Conservation (phyloP, 2,329 filamentous ascomycete species). For the Fusarium camptoceras region DNA sequence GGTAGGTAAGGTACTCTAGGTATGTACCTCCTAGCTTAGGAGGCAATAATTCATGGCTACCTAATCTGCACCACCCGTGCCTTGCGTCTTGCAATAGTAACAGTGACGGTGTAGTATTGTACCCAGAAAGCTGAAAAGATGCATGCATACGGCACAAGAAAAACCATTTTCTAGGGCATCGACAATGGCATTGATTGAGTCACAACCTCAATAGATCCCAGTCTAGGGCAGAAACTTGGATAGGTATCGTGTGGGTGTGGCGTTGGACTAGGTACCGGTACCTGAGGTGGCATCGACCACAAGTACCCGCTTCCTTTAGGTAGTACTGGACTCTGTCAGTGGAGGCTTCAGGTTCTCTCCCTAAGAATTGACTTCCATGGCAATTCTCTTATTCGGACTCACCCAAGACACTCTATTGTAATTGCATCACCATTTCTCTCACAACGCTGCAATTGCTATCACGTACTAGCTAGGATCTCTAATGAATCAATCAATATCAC, state of each 20-base stretch:
- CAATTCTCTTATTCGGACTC: slow-evolving; percentile 3
- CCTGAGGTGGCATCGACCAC: slow-evolving; percentile 19
- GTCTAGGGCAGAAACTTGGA: slow-evolving; percentile 28
- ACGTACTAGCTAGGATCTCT: slow-evolving; percentile 5
- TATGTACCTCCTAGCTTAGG: slow-evolving; percentile 2
- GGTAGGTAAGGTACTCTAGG: not conserved
- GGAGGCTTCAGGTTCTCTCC: not conserved
- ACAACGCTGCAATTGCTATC: not conserved
- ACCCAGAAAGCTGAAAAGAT: not conserved
- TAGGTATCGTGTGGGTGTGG: slow-evolving; percentile 28
- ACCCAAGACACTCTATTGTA: slow-evolving; percentile 24
- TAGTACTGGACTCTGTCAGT: not conserved
- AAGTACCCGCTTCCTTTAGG: slow-evolving; percentile 24
- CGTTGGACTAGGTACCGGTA: slow-evolving; percentile 42
- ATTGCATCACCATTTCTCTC: slow-evolving; percentile 1
- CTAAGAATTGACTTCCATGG: not conserved
- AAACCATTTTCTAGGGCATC: not conserved
- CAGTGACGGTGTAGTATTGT: not conserved
- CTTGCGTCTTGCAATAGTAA: slow-evolving; percentile 2
- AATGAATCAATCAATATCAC: slow-evolving; percentile 20
- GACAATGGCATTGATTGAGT: slow-evolving; percentile 20
- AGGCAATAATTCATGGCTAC: slow-evolving; percentile 22
- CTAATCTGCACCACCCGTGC: not conserved
- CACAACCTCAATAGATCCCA: slow-evolving; percentile 9
- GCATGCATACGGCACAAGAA: slow-evolving; percentile 15